Percentiles rank a stretch among this genome's conserved stretches.
phyloP scores from a whole-genome alignment of 2,329 filamentous ascomycete species.

The Curvularia verruculosa region DNA sequence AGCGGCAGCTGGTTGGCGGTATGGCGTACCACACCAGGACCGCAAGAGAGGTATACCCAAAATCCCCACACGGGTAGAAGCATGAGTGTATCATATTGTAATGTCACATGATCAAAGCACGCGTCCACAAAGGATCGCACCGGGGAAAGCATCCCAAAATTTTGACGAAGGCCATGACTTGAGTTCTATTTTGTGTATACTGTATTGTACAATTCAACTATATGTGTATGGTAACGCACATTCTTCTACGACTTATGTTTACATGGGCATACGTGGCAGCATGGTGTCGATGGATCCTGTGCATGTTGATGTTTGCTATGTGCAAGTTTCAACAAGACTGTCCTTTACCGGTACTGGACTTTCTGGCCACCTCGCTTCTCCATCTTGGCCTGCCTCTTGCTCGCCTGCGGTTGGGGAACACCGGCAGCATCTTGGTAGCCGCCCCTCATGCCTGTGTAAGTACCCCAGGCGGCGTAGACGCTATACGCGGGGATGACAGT shows the following conservation, averaged over 20 bases:
- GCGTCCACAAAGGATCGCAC: slow-evolving; percentile 65
- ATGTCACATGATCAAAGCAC: slow-evolving; percentile 5
- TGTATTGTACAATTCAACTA: slow-evolving; percentile 1
- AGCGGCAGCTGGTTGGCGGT: slow-evolving; percentile 63
- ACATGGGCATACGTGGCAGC: background rate
- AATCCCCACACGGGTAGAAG: slow-evolving; percentile 65
- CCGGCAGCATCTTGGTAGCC: slow-evolving; percentile 53
- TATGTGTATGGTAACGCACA: background rate
- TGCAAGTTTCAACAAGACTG: background rate
- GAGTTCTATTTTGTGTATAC: slow-evolving; percentile 12
- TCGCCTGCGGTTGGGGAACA: slow-evolving; percentile 44
- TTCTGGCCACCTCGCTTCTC: slow-evolving; percentile 60
- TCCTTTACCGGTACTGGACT: slow-evolving; percentile 53
- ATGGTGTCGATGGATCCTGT: background rate
- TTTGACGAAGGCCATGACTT: slow-evolving; percentile 61
- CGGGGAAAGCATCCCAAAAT: slow-evolving; percentile 67
- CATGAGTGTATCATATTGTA: slow-evolving; percentile 26
- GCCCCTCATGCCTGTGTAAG: slow-evolving; percentile 53
- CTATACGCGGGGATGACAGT: slow-evolving; percentile 55
- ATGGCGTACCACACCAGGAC: slow-evolving; percentile 67
- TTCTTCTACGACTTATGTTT: background rate
- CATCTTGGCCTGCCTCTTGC: slow-evolving; percentile 59
- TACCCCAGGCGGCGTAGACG: slow-evolving; percentile 53
- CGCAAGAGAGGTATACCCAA: slow-evolving; percentile 68
- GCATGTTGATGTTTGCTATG: background rate